Evolutionary conservation across 1,284 basidiomycete genomes (phyloP).

Genomic region (Microbotryum intermedium): DNA sequence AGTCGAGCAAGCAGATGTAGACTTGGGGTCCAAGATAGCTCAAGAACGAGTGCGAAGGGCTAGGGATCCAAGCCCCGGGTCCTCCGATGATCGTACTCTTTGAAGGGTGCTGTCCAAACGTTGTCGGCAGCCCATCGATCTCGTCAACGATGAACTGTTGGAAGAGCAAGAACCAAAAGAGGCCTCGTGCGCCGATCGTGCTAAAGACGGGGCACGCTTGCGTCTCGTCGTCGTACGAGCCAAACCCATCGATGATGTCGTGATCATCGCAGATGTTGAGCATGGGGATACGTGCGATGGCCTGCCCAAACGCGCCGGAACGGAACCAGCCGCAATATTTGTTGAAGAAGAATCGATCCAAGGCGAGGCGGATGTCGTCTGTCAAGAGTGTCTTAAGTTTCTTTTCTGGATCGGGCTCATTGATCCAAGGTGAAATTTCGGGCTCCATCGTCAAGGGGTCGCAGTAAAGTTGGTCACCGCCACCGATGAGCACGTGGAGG

Average conservation of each 20-base stretch:
- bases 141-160: constrained; percentile 49
- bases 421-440: constrained; percentile 66
- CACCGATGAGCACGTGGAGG: constrained; percentile 23
- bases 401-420: constrained; percentile 53
- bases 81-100: constrained; percentile 55
- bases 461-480: constrained; percentile 40
- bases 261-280: constrained; percentile 54
- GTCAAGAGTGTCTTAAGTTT: constrained; percentile 57
- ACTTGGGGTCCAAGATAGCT: constrained; percentile 43
- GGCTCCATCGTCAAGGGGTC: constrained; percentile 45
- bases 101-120: constrained; percentile 34
- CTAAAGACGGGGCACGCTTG: constrained; percentile 69
- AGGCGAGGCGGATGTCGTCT: constrained; percentile 61
- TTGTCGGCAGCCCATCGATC: constrained; percentile 60
- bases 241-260: constrained; percentile 41
- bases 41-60: constrained; percentile 71
- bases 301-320: constrained; percentile 80
- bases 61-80: constrained; percentile 64
- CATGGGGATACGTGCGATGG: constrained; percentile 79
- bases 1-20: constrained; percentile 61
- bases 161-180: constrained; percentile 86
- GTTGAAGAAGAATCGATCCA: constrained; percentile 75
- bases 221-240: constrained; percentile 67
- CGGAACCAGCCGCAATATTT: constrained; percentile 52
- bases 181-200: constrained; percentile 37